These are phyloP conservation scores for Alternaria postmessia DNA, from an alignment of 2,329 filamentous ascomycete species.

Conservation along the genomic window DNA sequence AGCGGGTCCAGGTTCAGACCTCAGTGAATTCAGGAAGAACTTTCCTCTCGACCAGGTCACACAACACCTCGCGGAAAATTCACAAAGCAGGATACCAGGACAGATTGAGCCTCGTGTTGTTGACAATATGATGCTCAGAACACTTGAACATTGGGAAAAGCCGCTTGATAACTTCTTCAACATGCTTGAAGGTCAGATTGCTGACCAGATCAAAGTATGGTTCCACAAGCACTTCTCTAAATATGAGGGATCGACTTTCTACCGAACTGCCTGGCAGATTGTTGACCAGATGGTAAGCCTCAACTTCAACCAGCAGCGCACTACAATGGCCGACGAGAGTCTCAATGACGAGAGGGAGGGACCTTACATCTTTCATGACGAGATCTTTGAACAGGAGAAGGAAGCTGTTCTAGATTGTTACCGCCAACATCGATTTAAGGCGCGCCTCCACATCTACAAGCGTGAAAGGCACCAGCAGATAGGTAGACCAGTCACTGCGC, in stretches of 20 bases:
- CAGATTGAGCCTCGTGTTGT: conserved; percentile 30
- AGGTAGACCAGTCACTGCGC: conserved; percentile 18
- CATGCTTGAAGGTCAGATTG: conserved; percentile 21
- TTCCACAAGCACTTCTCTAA: conserved; percentile 42
- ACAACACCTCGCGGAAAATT: conserved; percentile 32
- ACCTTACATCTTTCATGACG: conserved; percentile 46
- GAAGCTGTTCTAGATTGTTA: conserved; percentile 29
- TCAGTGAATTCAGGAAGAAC: conserved; percentile 5
- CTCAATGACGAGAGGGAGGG: conserved; percentile 46
- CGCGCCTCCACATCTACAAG: conserved; percentile 41
- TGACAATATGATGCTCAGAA: conserved; percentile 16
- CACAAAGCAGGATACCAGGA: conserved; percentile 41
- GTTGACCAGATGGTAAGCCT: conserved; percentile 35
- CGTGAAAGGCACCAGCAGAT: conserved; percentile 24
- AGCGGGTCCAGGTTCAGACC: neutral
- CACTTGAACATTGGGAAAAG: conserved; percentile 41
- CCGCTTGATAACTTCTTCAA: conserved; percentile 41
- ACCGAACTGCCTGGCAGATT: conserved; percentile 29
- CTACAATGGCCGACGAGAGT: conserved; percentile 31
- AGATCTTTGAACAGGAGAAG: conserved; percentile 30
- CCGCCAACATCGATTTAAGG: conserved; percentile 28
- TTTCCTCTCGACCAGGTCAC: conserved; percentile 46
- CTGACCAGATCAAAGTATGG: conserved; percentile 21
- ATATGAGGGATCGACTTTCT: conserved; percentile 44
- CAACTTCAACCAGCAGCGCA: conserved; percentile 38